phyloP scores from a whole-genome alignment of 1,284 basidiomycete genomes.

The Takashimella koratensis region DNA sequence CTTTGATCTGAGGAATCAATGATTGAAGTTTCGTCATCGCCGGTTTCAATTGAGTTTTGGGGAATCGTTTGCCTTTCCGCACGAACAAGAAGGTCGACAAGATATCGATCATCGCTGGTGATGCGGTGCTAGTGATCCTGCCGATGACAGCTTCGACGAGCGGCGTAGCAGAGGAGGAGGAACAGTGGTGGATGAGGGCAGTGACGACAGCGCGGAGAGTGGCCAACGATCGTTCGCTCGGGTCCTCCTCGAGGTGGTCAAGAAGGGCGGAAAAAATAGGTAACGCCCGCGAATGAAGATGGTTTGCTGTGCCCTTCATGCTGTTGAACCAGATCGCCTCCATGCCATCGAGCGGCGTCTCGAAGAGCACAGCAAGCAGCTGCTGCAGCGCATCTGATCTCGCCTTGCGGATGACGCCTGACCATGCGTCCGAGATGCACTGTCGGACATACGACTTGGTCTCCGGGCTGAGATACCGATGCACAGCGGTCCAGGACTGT shows the following conservation, averaged over 20 bases:
- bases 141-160: conserved; percentile 55
- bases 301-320: conserved; percentile 59
- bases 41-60: conserved; percentile 50
- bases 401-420: conserved; percentile 41
- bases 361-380: conserved; percentile 32
- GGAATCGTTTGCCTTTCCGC: conserved; percentile 51
- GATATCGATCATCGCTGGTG: conserved; percentile 26
- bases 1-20: conserved; percentile 15
- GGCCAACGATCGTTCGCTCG: conserved; percentile 41
- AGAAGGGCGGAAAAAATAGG: conserved; percentile 60
- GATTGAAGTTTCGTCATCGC: conserved; percentile 36
- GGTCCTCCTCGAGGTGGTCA: conserved; percentile 22
- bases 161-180: conserved; percentile 60
- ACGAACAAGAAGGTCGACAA: conserved; percentile 52
- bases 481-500: conserved; percentile 33
- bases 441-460: conserved; percentile 46
- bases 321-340: conserved; percentile 42
- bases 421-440: conserved; percentile 48
- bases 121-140: conserved; percentile 15
- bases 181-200: conserved; percentile 72
- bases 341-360: conserved; percentile 29
- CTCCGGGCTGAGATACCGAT: conserved; percentile 31
- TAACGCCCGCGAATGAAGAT: conserved; percentile 69
- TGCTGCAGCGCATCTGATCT: conserved; percentile 33
- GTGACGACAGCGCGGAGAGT: conserved; percentile 57